These are phyloP conservation scores for Sporothrix euskadiensis DNA, from an alignment of 2,329 filamentous ascomycete genomes.

Conservation along the genomic window DNA sequence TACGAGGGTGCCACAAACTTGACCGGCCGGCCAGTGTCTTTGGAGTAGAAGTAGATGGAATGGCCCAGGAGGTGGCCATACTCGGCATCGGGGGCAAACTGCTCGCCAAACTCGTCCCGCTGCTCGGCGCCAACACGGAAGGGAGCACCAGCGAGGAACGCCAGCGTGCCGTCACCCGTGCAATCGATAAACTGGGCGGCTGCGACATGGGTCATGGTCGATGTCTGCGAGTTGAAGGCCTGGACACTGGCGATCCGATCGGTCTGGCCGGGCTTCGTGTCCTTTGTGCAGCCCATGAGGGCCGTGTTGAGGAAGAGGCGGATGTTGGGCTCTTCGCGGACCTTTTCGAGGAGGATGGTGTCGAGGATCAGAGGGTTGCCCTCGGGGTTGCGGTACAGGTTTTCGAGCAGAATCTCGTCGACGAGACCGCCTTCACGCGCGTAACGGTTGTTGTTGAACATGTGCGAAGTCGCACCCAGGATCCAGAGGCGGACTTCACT, in stretches of 20 bases:
- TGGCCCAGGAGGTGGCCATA: conserved; percentile 37
- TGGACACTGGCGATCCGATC: conserved; percentile 33
- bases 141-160: conserved; percentile 35
- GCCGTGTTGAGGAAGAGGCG: conserved; percentile 35
- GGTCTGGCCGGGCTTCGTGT: conserved; percentile 5
- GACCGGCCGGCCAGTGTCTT: conserved; percentile 34
- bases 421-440: conserved; percentile 36
- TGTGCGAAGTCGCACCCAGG: conserved; percentile 36
- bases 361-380: conserved; percentile 36
- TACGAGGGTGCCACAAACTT: conserved; percentile 36
- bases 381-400: conserved; percentile 35
- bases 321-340: conserved; percentile 35
- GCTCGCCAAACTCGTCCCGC: conserved; percentile 35
- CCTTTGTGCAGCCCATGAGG: conserved; percentile 34
- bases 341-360: conserved; percentile 35
- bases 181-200: conserved; percentile 37
- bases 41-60: conserved; percentile 37
- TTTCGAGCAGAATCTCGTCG: conserved; percentile 36
- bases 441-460: conserved; percentile 38
- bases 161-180: conserved; percentile 35
- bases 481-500: conserved; percentile 37
- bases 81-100: conserved; percentile 34
- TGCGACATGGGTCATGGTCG: conserved; percentile 36
- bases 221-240: conserved; percentile 36
- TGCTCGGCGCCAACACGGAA: conserved; percentile 36